Evolutionary conservation across 2,329 filamentous ascomycete genomes (phyloP).

Genomic region (Sclerotinia borealis): DNA sequence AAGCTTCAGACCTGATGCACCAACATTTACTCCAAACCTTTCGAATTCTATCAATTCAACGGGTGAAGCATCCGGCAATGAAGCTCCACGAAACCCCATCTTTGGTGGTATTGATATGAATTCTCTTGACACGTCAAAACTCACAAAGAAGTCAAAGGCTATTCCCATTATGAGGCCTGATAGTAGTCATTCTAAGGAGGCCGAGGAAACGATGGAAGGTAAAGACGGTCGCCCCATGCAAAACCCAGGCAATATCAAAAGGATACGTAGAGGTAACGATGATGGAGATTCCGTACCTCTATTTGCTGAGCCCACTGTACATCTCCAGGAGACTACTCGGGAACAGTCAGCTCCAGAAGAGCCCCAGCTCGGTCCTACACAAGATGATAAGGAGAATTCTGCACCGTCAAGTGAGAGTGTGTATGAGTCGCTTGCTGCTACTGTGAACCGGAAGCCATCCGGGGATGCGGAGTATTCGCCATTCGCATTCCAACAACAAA

Average conservation of each 20-base stretch:
- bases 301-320: slow-evolving; percentile 56
- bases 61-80: slow-evolving; percentile 41
- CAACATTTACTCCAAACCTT: slow-evolving; percentile 61
- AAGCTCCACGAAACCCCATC: slow-evolving; percentile 44
- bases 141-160: slow-evolving; percentile 70
- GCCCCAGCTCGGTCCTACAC: slow-evolving; percentile 9
- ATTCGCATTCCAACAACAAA: slow-evolving; percentile 51
- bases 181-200: slow-evolving; percentile 40
- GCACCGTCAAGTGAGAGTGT: slow-evolving; percentile 19
- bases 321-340: slow-evolving; percentile 31
- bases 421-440: slow-evolving; percentile 17
- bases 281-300: slow-evolving; percentile 68
- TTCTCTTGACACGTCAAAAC: slow-evolving; percentile 56
- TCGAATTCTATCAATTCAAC: slow-evolving; percentile 42
- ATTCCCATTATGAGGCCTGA: slow-evolving; percentile 71
- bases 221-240: slow-evolving; percentile 57
- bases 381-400: slow-evolving; percentile 32
- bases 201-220: slow-evolving; percentile 43
- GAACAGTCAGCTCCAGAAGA: slow-evolving; percentile 31
- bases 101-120: slow-evolving; percentile 65
- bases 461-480: slow-evolving; percentile 50
- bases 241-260: slow-evolving; percentile 65
- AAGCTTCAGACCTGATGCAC: slow-evolving; percentile 70
- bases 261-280: slow-evolving; percentile 57
- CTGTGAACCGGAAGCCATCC: slow-evolving; percentile 38